phyloP scores from a whole-genome alignment of 2,329 filamentous ascomycete genomes.

The Purpureocillium takamizusanense region DNA sequence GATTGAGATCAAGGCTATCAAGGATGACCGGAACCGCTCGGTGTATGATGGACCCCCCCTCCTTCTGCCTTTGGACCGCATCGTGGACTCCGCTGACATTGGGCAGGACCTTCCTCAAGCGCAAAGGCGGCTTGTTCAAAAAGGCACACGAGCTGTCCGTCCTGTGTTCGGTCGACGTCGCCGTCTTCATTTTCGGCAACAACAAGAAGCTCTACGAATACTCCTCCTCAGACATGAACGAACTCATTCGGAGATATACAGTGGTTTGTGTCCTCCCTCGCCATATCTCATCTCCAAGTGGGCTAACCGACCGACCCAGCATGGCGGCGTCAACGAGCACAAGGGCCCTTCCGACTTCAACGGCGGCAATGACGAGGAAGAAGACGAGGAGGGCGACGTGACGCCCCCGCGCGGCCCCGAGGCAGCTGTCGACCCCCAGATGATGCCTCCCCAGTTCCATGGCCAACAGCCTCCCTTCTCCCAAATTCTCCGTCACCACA shows the following conservation, averaged over 20 bases:
- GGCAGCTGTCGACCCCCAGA: constrained; percentile 40
- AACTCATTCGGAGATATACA: constrained; percentile 80
- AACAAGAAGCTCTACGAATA: constrained; percentile 99
- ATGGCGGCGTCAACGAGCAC: constrained; percentile 88
- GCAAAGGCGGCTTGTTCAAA: constrained; percentile 98
- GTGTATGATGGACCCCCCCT: constrained; percentile 61
- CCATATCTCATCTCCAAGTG: constrained; percentile 1
- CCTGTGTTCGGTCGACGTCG: constrained; percentile 95
- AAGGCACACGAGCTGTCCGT: constrained; percentile 98
- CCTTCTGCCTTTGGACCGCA: background rate
- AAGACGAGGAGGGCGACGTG: constrained; percentile 61
- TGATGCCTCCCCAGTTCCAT: constrained; percentile 64
- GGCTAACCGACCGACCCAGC: constrained; percentile 41
- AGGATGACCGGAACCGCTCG: constrained; percentile 94
- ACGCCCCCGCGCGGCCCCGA: constrained; percentile 62
- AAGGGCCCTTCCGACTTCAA: constrained; percentile 92
- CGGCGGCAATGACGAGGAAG: constrained; percentile 79
- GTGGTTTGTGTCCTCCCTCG: constrained; percentile 55
- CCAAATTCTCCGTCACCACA: constrained; percentile 72
- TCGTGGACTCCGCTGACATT: background rate
- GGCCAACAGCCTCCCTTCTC: constrained; percentile 58
- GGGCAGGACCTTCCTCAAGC: constrained; percentile 86
- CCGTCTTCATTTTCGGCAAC: constrained; percentile 95
- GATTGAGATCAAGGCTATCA: constrained; percentile 99
- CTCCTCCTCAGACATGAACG: constrained; percentile 86